phyloP scores from a whole-genome alignment of 2,329 filamentous ascomycete species.

The Pestalotiopsis fici region DNA sequence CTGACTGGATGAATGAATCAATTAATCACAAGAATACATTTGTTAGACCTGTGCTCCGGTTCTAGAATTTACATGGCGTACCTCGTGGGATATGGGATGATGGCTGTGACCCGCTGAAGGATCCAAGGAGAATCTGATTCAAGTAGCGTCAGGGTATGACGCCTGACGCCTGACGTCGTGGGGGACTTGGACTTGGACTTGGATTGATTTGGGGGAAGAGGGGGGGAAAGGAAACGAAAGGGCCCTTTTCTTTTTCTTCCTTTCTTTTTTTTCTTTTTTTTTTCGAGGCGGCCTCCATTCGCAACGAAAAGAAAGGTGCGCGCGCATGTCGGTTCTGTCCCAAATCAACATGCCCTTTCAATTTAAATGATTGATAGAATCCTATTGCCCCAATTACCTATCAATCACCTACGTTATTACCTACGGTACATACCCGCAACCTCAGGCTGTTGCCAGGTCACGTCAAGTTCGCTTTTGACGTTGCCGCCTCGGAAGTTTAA shows the following conservation, averaged over 20 bases:
- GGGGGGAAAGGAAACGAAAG: too few relatives aligned
- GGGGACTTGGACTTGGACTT: neutral
- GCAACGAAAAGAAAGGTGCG: neutral
- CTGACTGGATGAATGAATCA: neutral
- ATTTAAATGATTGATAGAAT: neutral
- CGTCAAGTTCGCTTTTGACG: neutral
- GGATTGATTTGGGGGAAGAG: neutral
- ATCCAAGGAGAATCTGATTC: conserved; percentile 3
- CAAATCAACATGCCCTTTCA: too few relatives aligned
- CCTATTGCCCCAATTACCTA: neutral
- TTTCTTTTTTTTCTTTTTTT: neutral
- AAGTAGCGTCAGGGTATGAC: conserved; percentile 5
- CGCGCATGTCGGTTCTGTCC: neutral
- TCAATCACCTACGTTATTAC: too few relatives aligned
- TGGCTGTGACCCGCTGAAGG: neutral
- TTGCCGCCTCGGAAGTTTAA: neutral
- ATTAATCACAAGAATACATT: neutral
- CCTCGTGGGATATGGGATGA: neutral
- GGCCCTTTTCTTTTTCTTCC: too few relatives aligned
- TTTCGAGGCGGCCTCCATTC: neutral
- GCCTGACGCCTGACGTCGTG: conserved; percentile 1
- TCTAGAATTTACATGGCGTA: neutral
- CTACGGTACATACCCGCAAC: too few relatives aligned
- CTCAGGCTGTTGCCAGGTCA: neutral
- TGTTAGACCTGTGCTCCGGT: neutral